A percentile compares a stretch with the other conserved stretches of the same genome.
Evolutionary conservation across 2,329 filamentous ascomycete species (phyloP).

Genomic region (Exophiala viscosa): DNA sequence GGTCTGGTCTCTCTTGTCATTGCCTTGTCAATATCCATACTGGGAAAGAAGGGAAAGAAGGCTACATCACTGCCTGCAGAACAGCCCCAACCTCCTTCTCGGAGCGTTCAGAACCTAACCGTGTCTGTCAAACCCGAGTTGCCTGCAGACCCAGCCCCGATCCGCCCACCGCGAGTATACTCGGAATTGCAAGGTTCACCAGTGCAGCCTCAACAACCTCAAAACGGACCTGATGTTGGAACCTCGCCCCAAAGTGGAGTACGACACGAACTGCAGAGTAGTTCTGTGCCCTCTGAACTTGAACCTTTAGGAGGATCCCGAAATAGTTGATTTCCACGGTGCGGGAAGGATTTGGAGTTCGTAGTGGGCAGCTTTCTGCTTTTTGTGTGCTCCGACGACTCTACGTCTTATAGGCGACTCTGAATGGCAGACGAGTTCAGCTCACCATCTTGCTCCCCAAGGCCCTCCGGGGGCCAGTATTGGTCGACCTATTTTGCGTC

Average conservation of each 20-base stretch:
- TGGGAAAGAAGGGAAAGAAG: not conserved
- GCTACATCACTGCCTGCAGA: too few species aligned
- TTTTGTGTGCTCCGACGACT: not conserved
- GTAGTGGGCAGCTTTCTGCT: too few species aligned
- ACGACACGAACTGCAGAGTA: not conserved
- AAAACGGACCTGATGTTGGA: not conserved
- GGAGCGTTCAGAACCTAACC: not conserved
- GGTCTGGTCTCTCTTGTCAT: not conserved
- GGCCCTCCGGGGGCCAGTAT: conserved; percentile 9
- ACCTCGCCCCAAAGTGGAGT: not conserved
- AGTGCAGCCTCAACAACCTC: not conserved
- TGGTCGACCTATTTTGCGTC: conserved; percentile 6
- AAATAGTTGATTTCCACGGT: not conserved
- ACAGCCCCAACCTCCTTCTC: too few species aligned
- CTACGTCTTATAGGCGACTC: conserved; percentile 2
- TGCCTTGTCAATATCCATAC: not conserved
- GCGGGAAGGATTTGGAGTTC: too few species aligned
- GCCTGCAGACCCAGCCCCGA: not conserved
- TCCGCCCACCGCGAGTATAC: not conserved
- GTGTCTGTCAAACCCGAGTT: not conserved
- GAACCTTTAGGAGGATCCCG: not conserved
- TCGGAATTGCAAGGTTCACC: conserved; percentile 1
- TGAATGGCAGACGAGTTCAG: not conserved
- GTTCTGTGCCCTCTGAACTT: not conserved
- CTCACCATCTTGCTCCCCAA: not conserved